phyloP scores from a whole-genome alignment of 306 rosid species.

The Dryas alaskensis region DNA sequence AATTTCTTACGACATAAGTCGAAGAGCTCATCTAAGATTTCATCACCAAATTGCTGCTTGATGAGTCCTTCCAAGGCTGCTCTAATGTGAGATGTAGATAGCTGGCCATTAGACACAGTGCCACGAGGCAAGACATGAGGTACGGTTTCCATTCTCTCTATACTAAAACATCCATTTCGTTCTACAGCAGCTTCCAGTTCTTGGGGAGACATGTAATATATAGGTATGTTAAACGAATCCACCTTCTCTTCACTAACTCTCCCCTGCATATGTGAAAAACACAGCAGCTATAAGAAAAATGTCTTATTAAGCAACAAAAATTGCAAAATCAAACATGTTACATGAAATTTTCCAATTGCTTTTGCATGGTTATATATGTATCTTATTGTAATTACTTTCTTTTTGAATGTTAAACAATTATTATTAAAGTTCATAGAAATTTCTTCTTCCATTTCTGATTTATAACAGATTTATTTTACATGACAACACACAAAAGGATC shows the following conservation, averaged over 20 bases:
- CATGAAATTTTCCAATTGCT: no score
- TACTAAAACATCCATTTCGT: slow-evolving; percentile 13
- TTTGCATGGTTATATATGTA: no score
- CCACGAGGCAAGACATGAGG: background rate
- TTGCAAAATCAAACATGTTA: background rate
- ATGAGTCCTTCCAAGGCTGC: background rate
- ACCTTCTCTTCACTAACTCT: background rate
- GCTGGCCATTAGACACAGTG: background rate
- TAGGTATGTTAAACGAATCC: background rate
- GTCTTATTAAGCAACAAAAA: background rate
- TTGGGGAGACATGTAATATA: background rate
- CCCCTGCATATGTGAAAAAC: background rate
- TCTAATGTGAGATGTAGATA: background rate
- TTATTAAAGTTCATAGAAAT: no score
- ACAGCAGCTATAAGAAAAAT: background rate
- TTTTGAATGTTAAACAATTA: no score
- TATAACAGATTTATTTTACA: background rate
- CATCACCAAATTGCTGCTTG: slow-evolving; percentile 19
- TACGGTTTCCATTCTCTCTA: background rate
- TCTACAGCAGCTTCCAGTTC: slow-evolving; percentile 1
- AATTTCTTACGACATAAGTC: slow-evolving; percentile 1
- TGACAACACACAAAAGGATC: background rate
- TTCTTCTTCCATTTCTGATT: background rate
- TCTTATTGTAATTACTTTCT: no score
- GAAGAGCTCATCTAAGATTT: slow-evolving; percentile 13